Evolutionary conservation across 495 filamentous ascomycete species (phyloP).

Genomic region (Cercophora samala): DNA sequence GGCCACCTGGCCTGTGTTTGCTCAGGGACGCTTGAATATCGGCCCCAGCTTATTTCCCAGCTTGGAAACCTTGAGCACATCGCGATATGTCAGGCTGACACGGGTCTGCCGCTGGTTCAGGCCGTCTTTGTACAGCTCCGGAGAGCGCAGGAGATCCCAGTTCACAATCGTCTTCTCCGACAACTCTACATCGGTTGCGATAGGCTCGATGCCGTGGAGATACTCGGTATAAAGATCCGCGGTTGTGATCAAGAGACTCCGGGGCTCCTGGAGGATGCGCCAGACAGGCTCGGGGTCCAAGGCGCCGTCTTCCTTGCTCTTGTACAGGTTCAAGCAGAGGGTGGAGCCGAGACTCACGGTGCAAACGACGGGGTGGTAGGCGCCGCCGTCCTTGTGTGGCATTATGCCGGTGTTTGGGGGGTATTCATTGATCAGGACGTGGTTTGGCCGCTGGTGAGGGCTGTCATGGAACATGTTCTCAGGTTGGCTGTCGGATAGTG

Average conservation of each 20-base stretch:
- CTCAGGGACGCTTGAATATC: constrained; percentile 38
- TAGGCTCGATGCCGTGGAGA: constrained; percentile 73
- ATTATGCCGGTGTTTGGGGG: constrained; percentile 85
- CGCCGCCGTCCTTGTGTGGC: constrained; percentile 89
- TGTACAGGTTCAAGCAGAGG: constrained; percentile 75
- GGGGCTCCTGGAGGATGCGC: constrained; percentile 81
- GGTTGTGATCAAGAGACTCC: constrained; percentile 75
- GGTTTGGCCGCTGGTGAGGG: constrained; percentile 77
- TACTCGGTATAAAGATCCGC: constrained; percentile 64
- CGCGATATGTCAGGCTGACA: constrained; percentile 87
- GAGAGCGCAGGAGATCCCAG: constrained; percentile 72
- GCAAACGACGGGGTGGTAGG: constrained; percentile 83
- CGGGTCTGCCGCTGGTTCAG: constrained; percentile 61
- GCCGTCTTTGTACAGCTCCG: constrained; percentile 54
- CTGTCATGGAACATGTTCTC: constrained; percentile 62
- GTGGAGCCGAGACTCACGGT: constrained; percentile 80
- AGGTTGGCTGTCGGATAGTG: constrained; percentile 28
- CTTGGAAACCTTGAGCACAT: constrained; percentile 83
- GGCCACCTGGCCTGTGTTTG: not conserved
- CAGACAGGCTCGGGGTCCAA: constrained; percentile 49
- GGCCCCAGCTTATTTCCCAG: constrained; percentile 64
- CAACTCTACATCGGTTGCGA: constrained; percentile 57
- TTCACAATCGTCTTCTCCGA: constrained; percentile 67
- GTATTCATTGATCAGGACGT: constrained; percentile 94
- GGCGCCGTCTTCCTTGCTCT: constrained; percentile 54